These are phyloP conservation scores for Chrysanthemum lavandulifolium DNA, from an alignment of 129 eudicot genomes.

Conservation along the genomic window DNA sequence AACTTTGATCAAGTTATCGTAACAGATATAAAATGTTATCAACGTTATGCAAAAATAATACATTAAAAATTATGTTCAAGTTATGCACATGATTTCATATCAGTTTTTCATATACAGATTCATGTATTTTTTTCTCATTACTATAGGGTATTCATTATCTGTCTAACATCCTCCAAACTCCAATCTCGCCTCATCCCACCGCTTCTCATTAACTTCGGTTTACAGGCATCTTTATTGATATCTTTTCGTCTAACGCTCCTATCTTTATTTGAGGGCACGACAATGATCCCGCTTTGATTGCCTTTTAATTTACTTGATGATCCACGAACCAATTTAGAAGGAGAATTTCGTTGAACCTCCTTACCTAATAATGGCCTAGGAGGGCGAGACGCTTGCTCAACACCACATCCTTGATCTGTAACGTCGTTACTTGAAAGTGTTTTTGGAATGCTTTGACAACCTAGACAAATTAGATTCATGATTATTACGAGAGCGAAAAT, in stretches of 20 bases:
- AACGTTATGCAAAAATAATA: background rate
- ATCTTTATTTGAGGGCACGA: slow-evolving; percentile 26
- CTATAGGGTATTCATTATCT: slow-evolving; percentile 26
- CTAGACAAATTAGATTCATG: slow-evolving; percentile 39
- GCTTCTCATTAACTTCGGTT: slow-evolving; percentile 45
- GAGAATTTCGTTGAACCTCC: slow-evolving; percentile 25
- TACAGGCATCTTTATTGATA: slow-evolving; percentile 10
- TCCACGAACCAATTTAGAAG: slow-evolving; percentile 24
- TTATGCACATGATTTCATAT: slow-evolving; percentile 9
- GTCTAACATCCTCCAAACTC: slow-evolving; percentile 45
- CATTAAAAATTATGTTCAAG: background rate
- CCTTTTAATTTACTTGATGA: slow-evolving; percentile 2
- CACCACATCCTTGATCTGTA: slow-evolving; percentile 20
- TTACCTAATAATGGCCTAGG: slow-evolving; percentile 13
- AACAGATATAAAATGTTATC: background rate
- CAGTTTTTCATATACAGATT: background rate
- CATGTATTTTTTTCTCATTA: background rate
- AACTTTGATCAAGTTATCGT: no score
- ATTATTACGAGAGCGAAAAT: background rate
- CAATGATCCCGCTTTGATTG: slow-evolving; percentile 6
- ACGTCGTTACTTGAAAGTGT: slow-evolving; percentile 36
- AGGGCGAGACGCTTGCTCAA: slow-evolving; percentile 20
- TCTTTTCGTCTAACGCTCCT: slow-evolving; percentile 28
- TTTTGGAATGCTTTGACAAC: slow-evolving; percentile 41
- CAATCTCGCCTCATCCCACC: slow-evolving; percentile 59